Conservation (phyloP, 192 early-diverging fungal species). For the Coemansia sp. region DNA sequence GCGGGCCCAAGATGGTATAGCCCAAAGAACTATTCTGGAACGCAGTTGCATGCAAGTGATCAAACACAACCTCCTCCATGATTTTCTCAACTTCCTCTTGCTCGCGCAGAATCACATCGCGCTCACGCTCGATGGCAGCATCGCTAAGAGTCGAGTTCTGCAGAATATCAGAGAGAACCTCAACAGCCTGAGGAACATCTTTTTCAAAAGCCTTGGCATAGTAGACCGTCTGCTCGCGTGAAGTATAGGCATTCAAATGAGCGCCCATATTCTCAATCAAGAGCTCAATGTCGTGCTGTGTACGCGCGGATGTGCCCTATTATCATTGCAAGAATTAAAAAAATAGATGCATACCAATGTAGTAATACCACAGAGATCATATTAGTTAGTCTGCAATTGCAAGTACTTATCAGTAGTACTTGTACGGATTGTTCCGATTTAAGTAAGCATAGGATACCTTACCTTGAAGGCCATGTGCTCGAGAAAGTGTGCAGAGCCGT, state of each 20-base stretch:
- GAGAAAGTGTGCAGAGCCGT: conserved; percentile 95
- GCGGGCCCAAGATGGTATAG: conserved; percentile 90
- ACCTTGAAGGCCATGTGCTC: conserved; percentile 99
- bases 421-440: neutral
- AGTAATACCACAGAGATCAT: neutral
- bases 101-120: conserved; percentile 95
- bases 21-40: conserved; percentile 89
- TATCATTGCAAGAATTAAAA: conserved; percentile 8
- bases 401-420: neutral
- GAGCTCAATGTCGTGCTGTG: conserved; percentile 88
- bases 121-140: conserved; percentile 91
- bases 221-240: conserved; percentile 98
- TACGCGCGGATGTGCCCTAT: conserved; percentile 80
- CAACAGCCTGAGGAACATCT: conserved; percentile 86
- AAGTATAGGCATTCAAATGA: conserved; percentile 98
- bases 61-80: conserved; percentile 98
- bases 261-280: conserved; percentile 98
- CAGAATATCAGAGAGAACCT: conserved; percentile 92
- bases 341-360: neutral
- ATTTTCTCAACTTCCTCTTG: conserved; percentile 90
- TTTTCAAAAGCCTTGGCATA: conserved; percentile 91
- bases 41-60: conserved; percentile 94
- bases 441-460: neutral
- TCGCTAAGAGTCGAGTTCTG: conserved; percentile 82
- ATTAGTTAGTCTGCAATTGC: neutral